Evolutionary conservation across 352 stramenopile genomes (phyloP), one percentile per base, ranked within the genome.

Genomic region (Aphanomyces cochlioides): DNA sequence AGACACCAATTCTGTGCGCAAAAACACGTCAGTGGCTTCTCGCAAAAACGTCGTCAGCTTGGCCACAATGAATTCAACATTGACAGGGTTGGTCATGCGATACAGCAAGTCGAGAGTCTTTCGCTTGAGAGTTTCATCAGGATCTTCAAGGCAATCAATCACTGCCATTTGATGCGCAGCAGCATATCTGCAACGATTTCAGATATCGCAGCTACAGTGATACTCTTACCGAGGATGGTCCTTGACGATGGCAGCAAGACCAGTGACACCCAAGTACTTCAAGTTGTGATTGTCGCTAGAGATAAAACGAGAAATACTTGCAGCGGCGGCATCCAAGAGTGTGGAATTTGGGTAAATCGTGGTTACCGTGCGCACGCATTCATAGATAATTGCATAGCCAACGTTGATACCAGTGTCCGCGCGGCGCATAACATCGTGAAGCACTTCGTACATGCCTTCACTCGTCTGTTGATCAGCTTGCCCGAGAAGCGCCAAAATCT

Each of bases 391-490:
- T 15, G 98, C 98, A 82, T 99, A 99, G 41, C 97, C 97, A 4
- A 99, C 97, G 85, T 99, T 99, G 76, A 99, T 99, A 8, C 97
- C 97, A 10, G 97, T 98, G 81, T 99, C 97, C 10, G 97, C 97
- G 73, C 98, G 93, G 64, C 97, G 93, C 91, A 99, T 98, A 50
- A 98, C 97, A 69, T 99, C 96, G 57, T 96, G 83, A 39, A 99
- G 80, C 63, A 99, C 97, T 84, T 99, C 97, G 86, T 99, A 99
- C 96, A 99, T 99, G 64, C 97, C 96, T 77, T 99, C 95, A 67
- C 88, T 98, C 1, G 93, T 93, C 57, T 88, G 79, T 75, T 98
- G 90, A 73, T 98, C 93, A 3, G 87, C 93, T 67, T 98, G 90
- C 48, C 97, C 97, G 54, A 99, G 83, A 38, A 98, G 75, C 43